Conservation (phyloP, 805 yeast species). For the Tetrapisispora nanseiensis region DNA sequence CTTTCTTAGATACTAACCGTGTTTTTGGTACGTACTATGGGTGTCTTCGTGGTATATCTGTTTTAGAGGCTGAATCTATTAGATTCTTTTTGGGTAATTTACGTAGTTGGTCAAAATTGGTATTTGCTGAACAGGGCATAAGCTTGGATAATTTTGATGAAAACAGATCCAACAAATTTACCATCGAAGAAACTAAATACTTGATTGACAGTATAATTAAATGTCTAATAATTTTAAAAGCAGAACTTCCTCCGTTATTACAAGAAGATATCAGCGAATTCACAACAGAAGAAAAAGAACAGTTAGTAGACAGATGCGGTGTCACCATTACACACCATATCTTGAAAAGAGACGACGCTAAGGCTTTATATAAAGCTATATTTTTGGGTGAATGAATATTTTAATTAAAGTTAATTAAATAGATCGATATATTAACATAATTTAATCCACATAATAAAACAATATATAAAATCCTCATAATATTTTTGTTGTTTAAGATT, state of each 20-base stretch:
- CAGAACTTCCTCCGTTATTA: slow-evolving; percentile 24
- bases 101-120: slow-evolving; percentile 64
- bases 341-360: slow-evolving; percentile 38
- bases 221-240: slow-evolving; percentile 41
- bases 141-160: slow-evolving; percentile 15
- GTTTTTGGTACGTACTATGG: slow-evolving; percentile 91
- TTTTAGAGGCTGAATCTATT: slow-evolving; percentile 80
- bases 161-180: slow-evolving; percentile 19
- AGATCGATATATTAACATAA: not conserved
- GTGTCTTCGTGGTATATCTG: slow-evolving; percentile 72
- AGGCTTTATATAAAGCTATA: slow-evolving; percentile 48
- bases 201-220: slow-evolving; percentile 45
- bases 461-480: not conserved
- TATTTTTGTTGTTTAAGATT: not conserved
- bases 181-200: slow-evolving; percentile 39
- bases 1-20: slow-evolving; percentile 74
- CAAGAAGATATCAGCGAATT: slow-evolving; percentile 32
- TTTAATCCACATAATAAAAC: not conserved
- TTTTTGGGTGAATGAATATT: slow-evolving; percentile 53
- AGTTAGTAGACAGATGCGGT: slow-evolving; percentile 53
- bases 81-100: slow-evolving; percentile 80
- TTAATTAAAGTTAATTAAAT: not conserved
- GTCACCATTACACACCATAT: slow-evolving; percentile 43
- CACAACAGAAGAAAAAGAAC: slow-evolving; percentile 30
- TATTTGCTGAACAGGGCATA: slow-evolving; percentile 33